These are phyloP conservation scores for Plenodomus tracheiphilus DNA, from an alignment of 2,329 filamentous ascomycete species.

Conservation along the genomic window DNA sequence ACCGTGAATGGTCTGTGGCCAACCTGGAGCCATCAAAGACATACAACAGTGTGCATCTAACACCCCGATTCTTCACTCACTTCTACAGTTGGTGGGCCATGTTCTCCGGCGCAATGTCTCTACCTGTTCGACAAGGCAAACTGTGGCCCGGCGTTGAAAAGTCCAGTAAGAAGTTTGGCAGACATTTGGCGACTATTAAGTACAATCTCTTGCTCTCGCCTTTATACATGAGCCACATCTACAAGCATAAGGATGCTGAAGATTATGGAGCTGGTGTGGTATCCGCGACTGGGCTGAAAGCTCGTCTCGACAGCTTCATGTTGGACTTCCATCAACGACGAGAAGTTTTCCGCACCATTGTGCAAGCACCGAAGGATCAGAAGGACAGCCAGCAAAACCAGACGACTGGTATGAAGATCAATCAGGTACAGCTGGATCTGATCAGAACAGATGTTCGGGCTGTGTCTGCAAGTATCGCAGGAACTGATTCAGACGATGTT, in stretches of 20 bases:
- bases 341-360: slow-evolving; percentile 84
- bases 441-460: slow-evolving; percentile 90
- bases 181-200: slow-evolving; percentile 97
- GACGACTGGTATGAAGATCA: slow-evolving; percentile 93
- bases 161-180: slow-evolving; percentile 97
- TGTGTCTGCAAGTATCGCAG: slow-evolving; percentile 85
- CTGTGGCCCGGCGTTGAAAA: slow-evolving; percentile 93
- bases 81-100: slow-evolving; percentile 98
- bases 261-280: slow-evolving; percentile 78
- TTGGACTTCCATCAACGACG: slow-evolving; percentile 92
- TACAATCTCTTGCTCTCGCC: slow-evolving; percentile 92
- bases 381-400: slow-evolving; percentile 71
- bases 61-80: slow-evolving; percentile 94
- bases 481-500: slow-evolving; percentile 76
- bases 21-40: slow-evolving; percentile 78
- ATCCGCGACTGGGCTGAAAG: slow-evolving; percentile 93
- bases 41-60: slow-evolving; percentile 95
- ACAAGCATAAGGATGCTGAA: slow-evolving; percentile 96
- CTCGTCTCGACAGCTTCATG: slow-evolving; percentile 95
- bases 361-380: slow-evolving; percentile 63
- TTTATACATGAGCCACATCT: slow-evolving; percentile 93
- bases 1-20: slow-evolving; percentile 81
- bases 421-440: slow-evolving; percentile 90
- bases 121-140: slow-evolving; percentile 88
- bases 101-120: slow-evolving; percentile 91